Evolutionary conservation across 257 asterid species (phyloP).

Genomic region (Paulownia fortunei): DNA sequence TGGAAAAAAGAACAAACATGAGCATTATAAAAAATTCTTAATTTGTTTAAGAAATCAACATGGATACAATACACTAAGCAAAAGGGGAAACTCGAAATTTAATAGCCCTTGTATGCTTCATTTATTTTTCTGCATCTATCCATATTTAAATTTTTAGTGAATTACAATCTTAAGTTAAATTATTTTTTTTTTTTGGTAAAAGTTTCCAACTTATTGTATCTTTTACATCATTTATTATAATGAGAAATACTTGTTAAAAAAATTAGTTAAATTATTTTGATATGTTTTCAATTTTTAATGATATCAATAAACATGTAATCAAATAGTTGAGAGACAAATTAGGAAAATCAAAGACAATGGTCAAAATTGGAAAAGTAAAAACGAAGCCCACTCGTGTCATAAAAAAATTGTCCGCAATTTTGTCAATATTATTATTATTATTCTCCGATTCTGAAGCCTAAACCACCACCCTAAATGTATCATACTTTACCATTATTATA

Average conservation of each 20-base stretch:
- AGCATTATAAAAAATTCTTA: too few relatives aligned
- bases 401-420: slow-evolving; percentile 29
- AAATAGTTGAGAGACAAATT: background rate
- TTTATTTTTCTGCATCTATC: too few relatives aligned
- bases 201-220: too few relatives aligned
- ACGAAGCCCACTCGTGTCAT: slow-evolving; percentile 3
- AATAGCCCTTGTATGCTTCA: too few relatives aligned
- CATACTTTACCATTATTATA: slow-evolving; percentile 10
- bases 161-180: too few relatives aligned
- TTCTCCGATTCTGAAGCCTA: background rate
- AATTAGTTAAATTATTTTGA: background rate
- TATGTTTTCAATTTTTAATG: background rate
- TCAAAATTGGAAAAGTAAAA: background rate
- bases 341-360: background rate
- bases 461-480: background rate
- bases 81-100: too few relatives aligned
- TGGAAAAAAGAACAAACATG: too few relatives aligned
- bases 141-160: too few relatives aligned
- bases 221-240: too few relatives aligned
- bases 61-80: too few relatives aligned
- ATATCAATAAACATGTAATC: background rate
- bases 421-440: slow-evolving; percentile 14
- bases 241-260: background rate
- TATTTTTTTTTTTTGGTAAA: too few relatives aligned
- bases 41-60: too few relatives aligned